Conservation (phyloP, 257 asterid species). For the Knoxia roxburghii region DNA sequence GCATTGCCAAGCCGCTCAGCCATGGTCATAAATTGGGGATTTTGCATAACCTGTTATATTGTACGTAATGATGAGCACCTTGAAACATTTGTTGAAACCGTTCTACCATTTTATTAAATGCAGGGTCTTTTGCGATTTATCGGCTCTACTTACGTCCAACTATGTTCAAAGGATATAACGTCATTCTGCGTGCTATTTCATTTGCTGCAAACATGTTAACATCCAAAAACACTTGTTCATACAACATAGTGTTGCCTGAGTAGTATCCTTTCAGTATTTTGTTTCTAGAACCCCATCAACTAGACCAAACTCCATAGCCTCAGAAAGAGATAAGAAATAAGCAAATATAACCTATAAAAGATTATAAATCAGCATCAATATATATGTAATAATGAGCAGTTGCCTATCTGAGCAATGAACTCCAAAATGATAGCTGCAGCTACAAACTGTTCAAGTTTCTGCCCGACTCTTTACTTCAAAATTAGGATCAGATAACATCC, state of each 20-base stretch:
- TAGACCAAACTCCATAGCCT: constrained; percentile 96
- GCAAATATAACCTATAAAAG: no score
- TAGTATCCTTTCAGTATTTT: constrained; percentile 41
- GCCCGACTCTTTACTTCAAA: no score
- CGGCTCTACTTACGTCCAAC: no score
- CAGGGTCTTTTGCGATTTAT: constrained; percentile 87
- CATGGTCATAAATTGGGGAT: constrained; percentile 94
- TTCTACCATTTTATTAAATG: constrained; percentile 95
- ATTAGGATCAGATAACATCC: no score
- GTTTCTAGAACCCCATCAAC: constrained; percentile 87
- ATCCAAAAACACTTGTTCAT: background rate
- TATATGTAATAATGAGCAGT: no score
- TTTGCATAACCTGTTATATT: constrained; percentile 99
- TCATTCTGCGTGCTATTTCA: background rate
- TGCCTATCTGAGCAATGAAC: no score
- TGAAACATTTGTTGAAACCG: constrained; percentile 93
- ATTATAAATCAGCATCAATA: no score
- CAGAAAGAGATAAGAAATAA: no score
- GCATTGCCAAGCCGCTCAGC: constrained; percentile 93
- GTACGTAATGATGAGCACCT: constrained; percentile 78
- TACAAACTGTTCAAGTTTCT: no score
- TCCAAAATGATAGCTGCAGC: no score
- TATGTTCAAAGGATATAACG: no score
- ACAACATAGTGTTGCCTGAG: background rate
- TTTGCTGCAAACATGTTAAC: background rate